A percentile compares a stretch with the other conserved stretches of the same genome.
Evolutionary conservation across 2,329 filamentous ascomycete species (phyloP).

Genomic region (Chrysoporthe cubensis): DNA sequence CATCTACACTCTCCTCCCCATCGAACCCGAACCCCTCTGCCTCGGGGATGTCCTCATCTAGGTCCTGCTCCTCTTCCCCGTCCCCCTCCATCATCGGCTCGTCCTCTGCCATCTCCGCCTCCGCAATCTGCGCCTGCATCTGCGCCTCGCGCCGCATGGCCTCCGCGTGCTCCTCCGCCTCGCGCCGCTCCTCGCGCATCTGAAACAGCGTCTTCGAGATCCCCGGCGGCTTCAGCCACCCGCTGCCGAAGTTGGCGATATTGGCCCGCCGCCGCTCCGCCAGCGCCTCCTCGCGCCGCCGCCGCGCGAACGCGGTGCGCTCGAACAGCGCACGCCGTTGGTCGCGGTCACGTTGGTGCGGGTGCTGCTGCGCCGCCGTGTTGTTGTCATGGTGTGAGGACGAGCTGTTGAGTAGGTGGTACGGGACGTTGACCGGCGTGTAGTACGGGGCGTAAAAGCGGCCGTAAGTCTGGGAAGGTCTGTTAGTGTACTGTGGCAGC

Average conservation of each 20-base stretch:
- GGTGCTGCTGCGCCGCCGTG: constrained; percentile 29
- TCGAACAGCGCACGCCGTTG: constrained; percentile 42
- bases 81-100: constrained; percentile 48
- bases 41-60: constrained; percentile 77
- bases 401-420: constrained; percentile 30
- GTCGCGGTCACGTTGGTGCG: constrained; percentile 44
- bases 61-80: constrained; percentile 55
- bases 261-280: constrained; percentile 78
- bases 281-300: constrained; percentile 76
- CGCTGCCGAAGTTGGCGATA: constrained; percentile 83
- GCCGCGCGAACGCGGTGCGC: constrained; percentile 67
- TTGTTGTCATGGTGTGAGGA: constrained; percentile 27
- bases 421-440: constrained; percentile 42
- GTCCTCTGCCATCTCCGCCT: constrained; percentile 59
- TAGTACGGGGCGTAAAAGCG: constrained; percentile 74
- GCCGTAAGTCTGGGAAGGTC: constrained; percentile 62
- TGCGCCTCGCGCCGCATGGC: constrained; percentile 72
- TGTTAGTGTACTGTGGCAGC: constrained; percentile 31
- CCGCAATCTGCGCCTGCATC: constrained; percentile 73
- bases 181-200: constrained; percentile 84
- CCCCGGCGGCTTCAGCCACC: constrained; percentile 89
- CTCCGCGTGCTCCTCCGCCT: constrained; percentile 84
- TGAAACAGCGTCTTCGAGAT: constrained; percentile 88
- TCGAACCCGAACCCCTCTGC: constrained; percentile 61
- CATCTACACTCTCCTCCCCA: constrained; percentile 47